Base-by-base conservation (phyloP, 148 eudicot genomes). In the Rhododendron vialii region DNA sequence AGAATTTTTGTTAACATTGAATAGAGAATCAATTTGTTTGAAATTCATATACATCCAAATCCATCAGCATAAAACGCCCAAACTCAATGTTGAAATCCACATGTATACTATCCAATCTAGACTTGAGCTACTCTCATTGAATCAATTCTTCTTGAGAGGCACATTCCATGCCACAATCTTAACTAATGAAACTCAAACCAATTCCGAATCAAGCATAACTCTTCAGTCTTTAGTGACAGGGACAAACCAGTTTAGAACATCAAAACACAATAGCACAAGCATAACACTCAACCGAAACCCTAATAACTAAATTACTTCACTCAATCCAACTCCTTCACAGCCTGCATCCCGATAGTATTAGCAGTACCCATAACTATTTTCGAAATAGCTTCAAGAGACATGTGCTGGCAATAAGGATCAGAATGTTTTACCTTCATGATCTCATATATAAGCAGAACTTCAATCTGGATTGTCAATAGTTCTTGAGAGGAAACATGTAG, bases 301-400 rank as follows among this genome's bases (percentile, higher is more conserved):
- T 26, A 67, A 50, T 3, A 50, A 51, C 55, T 28, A 33, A n/a
- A 80, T 13, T 4, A 26, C 28, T 15, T 69, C 65, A 75, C 2
- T 89, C 90, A 96, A 61, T 93, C 98, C 84, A 96, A 86, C 6
- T 95, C 96, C 83, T 90, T 93, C 82, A 87, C 92, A 73, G 95
- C 94, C 45, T 88, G 87, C 90, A 95, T 93, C 47, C 98, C 99
- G 96, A 95, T 94, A 43, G 93, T 88, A 48, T 87, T 90, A 50
- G 99, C 99, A n/a, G 98, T 94, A 9, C 99, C 99, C 67, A 96
- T 91, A 88, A 96, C 84, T 1, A 95, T 93, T 89, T 93, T 96
- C 84, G 89, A 89, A 73, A 96, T 93, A 76, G 96, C 85, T 86
- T 96, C 98, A 61, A 96, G 57, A 24, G 92, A 88, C 91, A 96